Evolutionary conservation across 176 grass and related monocot species (phyloP).

Genomic region (Carex myosuroides): DNA sequence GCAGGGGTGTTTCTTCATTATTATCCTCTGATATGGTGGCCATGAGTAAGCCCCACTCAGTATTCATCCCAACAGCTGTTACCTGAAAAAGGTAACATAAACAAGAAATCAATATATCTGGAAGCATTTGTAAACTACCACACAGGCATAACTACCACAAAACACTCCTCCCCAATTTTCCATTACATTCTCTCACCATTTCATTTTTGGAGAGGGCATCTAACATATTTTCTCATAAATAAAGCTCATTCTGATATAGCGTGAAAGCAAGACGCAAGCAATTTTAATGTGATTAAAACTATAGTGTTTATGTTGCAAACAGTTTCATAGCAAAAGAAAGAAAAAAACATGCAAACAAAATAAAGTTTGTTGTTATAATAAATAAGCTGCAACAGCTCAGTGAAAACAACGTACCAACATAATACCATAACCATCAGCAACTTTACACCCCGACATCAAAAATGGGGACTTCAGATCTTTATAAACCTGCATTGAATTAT

Average conservation of each 20-base stretch:
- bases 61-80: constrained; percentile 90
- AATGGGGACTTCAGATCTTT: constrained; percentile 88
- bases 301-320: neutral
- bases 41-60: constrained; percentile 98
- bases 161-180: neutral
- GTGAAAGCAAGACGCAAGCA: neutral
- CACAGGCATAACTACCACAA: neutral
- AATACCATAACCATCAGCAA: constrained; percentile 92
- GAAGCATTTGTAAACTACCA: neutral
- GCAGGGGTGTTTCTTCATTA: constrained; percentile 93
- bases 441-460: constrained; percentile 96
- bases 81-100: constrained; percentile 42
- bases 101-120: neutral
- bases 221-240: neutral
- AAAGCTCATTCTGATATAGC: neutral
- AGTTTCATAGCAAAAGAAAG: neutral
- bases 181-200: neutral
- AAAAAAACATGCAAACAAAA: neutral
- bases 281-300: neutral
- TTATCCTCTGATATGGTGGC: constrained; percentile 96
- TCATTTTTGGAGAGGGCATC: neutral
- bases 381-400: neutral
- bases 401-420: constrained; percentile 73
- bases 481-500: constrained; percentile 38
- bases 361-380: neutral